Evolutionary conservation across 1,284 basidiomycete species (phyloP).

Genomic region (Sanghuangporus weigelae): DNA sequence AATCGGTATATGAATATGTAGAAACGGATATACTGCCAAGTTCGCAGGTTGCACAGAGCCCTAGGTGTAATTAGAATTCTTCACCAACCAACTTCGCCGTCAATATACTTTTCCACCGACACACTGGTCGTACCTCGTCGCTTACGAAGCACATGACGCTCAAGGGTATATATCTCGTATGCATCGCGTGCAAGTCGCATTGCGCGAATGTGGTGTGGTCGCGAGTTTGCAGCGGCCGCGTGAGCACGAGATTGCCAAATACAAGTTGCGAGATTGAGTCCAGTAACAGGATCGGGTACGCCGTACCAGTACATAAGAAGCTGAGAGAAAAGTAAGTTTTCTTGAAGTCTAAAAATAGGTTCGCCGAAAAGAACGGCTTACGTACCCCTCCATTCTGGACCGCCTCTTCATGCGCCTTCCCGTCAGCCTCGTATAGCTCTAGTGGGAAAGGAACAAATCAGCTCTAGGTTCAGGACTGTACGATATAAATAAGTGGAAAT

Average conservation of each 20-base stretch:
- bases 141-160: slow-evolving; percentile 71
- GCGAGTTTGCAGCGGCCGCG: slow-evolving; percentile 73
- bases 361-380: slow-evolving; percentile 21
- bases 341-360: slow-evolving; percentile 12
- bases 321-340: slow-evolving; percentile 30
- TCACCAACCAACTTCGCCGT: slow-evolving; percentile 71
- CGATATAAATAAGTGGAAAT: not conserved
- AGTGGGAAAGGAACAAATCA: not conserved
- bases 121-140: slow-evolving; percentile 50
- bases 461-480: not conserved
- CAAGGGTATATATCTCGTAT: slow-evolving; percentile 77
- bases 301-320: slow-evolving; percentile 89
- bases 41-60: no score
- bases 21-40: no score
- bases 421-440: slow-evolving; percentile 85
- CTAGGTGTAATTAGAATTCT: no score
- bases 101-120: slow-evolving; percentile 51
- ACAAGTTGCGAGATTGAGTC: slow-evolving; percentile 90
- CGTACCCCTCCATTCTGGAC: slow-evolving; percentile 75
- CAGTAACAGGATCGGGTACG: slow-evolving; percentile 66
- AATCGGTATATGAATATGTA: not conserved
- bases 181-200: slow-evolving; percentile 74
- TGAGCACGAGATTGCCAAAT: slow-evolving; percentile 87
- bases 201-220: slow-evolving; percentile 76
- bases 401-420: slow-evolving; percentile 85